phyloP scores from a whole-genome alignment of 768 basidiomycete genomes.

The Filobasidium wieringae region DNA sequence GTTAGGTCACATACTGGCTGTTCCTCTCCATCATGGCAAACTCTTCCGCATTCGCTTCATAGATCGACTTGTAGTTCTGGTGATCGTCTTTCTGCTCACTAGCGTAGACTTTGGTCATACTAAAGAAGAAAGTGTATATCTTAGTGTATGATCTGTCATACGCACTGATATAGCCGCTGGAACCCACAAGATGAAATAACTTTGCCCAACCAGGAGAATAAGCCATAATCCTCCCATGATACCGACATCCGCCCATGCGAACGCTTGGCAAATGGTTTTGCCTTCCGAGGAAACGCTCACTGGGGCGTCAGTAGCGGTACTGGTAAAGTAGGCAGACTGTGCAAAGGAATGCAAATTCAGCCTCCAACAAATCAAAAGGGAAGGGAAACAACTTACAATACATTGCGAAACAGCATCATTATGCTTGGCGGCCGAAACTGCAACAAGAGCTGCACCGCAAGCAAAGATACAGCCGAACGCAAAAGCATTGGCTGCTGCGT shows the following conservation, averaged over 20 bases:
- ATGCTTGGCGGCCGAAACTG: slow-evolving; percentile 67
- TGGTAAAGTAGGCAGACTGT: background rate
- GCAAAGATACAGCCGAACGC: slow-evolving; percentile 51
- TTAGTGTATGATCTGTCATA: too few species aligned
- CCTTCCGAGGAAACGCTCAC: slow-evolving; percentile 43
- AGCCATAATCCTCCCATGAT: slow-evolving; percentile 84
- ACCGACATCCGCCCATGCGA: slow-evolving; percentile 84
- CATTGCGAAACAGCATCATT: slow-evolving; percentile 58
- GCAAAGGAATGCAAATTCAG: background rate
- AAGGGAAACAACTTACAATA: slow-evolving; percentile 36
- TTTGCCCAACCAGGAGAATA: slow-evolving; percentile 64
- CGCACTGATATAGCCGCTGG: slow-evolving; percentile 27
- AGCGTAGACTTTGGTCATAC: slow-evolving; percentile 54
- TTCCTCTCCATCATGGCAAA: slow-evolving; percentile 36
- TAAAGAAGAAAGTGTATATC: too few species aligned
- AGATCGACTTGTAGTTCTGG: slow-evolving; percentile 62
- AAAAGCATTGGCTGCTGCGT: slow-evolving; percentile 22
- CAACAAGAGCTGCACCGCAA: slow-evolving; percentile 67
- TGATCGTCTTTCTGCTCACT: slow-evolving; percentile 66
- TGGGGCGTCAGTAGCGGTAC: background rate
- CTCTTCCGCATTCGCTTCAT: slow-evolving; percentile 43
- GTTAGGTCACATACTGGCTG: slow-evolving; percentile 18
- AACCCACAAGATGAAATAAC: slow-evolving; percentile 41
- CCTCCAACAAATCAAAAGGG: too few species aligned
- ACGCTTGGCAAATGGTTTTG: slow-evolving; percentile 68